Evolutionary conservation across 257 asterid species (phyloP), one percentile per base, ranked within the genome.

Genomic region (Striga asiatica): DNA sequence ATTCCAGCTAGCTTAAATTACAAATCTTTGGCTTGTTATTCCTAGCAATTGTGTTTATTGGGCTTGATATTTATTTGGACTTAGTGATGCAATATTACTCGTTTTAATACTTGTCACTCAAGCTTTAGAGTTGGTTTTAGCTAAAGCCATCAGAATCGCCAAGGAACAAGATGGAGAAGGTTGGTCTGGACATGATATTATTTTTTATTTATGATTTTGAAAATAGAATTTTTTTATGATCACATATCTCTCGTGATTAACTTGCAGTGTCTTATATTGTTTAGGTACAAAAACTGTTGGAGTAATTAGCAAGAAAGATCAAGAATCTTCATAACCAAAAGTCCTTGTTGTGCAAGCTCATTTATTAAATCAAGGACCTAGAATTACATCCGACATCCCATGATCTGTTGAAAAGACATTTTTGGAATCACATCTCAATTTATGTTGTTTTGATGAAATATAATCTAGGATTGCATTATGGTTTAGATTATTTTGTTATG

Each of bases 141-240:
- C 85, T 45, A 92, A 92, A 81, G 97, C 97, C 48, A 64, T 92
- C 60, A 81, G 98, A 73, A 81, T 88, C 43, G 98, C 97, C 1
- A 92, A 84, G 76, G 98, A 92, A 66, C 87, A 74, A 73, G 98
- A 92, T 72, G 89, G 94, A 67, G 97, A 92, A 78, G 76, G 98
- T 91, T 54, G 43, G 97, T 76, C 63, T 67, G 53, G 64, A 41
- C 23, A 32, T n/a, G n/a, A 50, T 57, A 60, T 62, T 58, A 8
- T n/a, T 61, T 54, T 39, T 60, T 54, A 59, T 68, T 65, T 43
- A 21, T 43, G 27, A 43, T 17, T 8, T 43, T 17, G 25, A 19
- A 3, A 7, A n/a, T n/a, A 27, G 32, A 7, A 7, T 2, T 27
- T 27, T 27, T 7, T 27, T 3, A 6, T 49, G 22, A 37, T 14